Evolutionary conservation across 2,329 filamentous ascomycete genomes (phyloP).

Genomic region (Fusarium sp.): DNA sequence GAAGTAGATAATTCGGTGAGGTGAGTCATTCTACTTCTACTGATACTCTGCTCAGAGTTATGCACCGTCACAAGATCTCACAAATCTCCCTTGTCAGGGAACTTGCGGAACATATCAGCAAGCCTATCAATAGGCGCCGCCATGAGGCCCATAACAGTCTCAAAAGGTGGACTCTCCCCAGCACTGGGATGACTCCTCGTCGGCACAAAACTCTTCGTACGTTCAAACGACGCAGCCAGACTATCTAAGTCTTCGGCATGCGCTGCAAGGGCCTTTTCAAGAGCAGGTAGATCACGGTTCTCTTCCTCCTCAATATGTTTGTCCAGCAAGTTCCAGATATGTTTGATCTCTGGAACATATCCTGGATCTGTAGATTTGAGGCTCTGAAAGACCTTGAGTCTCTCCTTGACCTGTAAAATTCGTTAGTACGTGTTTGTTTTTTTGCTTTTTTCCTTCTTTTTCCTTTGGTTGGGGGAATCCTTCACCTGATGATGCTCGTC

Average conservation of each 20-base stretch:
- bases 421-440: neutral
- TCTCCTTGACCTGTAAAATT: constrained; percentile 57
- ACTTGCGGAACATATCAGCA: constrained; percentile 64
- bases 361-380: constrained; percentile 50
- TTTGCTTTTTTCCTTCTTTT: no score
- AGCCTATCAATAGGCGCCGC: constrained; percentile 66
- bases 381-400: constrained; percentile 59
- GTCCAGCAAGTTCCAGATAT: constrained; percentile 54
- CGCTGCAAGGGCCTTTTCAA: constrained; percentile 50
- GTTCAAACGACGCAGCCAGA: constrained; percentile 53
- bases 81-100: constrained; percentile 46
- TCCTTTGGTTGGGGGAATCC: fast-evolving
- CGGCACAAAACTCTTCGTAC: constrained; percentile 64
- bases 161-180: constrained; percentile 63
- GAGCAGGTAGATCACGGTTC: constrained; percentile 55
- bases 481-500: constrained; percentile 56
- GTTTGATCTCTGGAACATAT: constrained; percentile 55
- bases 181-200: constrained; percentile 61
- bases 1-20: no score
- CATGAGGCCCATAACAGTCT: constrained; percentile 63
- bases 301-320: constrained; percentile 63
- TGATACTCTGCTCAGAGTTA: no score
- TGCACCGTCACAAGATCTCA: no score
- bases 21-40: no score
- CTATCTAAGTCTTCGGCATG: constrained; percentile 39